Conservation (phyloP, 768 basidiomycete genomes). For the Kwoniella bestiolae region DNA sequence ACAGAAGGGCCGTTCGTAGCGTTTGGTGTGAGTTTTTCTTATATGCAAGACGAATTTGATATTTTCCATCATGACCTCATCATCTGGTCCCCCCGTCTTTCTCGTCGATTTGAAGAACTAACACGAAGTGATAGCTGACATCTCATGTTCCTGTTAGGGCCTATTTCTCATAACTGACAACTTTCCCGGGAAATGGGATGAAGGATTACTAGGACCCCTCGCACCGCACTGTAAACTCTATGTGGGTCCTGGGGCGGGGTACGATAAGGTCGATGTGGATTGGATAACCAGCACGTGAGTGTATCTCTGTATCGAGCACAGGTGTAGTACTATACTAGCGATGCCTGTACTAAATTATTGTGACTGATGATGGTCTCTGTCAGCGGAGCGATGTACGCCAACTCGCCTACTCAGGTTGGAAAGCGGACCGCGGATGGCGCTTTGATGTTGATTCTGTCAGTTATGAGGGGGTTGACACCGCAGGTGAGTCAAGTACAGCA, state of each 20-base stretch:
- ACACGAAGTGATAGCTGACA: not conserved
- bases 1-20: conserved; percentile 33
- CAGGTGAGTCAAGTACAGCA: conserved; percentile 21
- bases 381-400: conserved; percentile 39
- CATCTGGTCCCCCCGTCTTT: not conserved
- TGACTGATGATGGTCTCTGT: not conserved
- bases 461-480: conserved; percentile 30
- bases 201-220: conserved; percentile 25
- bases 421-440: conserved; percentile 45
- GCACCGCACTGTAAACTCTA: conserved; percentile 33
- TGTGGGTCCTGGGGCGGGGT: conserved; percentile 50
- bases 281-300: conserved; percentile 51
- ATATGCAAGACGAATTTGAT: too few relatives aligned
- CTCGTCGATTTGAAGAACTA: not conserved
- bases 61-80: not conserved
- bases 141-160: conserved; percentile 7
- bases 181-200: conserved; percentile 27
- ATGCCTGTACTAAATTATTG: too few relatives aligned
- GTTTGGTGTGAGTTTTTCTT: conserved; percentile 29
- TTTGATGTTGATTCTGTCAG: conserved; percentile 31
- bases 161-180: conserved; percentile 17
- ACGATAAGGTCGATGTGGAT: conserved; percentile 56
- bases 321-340: too few relatives aligned
- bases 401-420: conserved; percentile 41
- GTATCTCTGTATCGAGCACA: not conserved